Conservation (phyloP, 176 grass and related monocot species). For the Elymus sibiricus region DNA sequence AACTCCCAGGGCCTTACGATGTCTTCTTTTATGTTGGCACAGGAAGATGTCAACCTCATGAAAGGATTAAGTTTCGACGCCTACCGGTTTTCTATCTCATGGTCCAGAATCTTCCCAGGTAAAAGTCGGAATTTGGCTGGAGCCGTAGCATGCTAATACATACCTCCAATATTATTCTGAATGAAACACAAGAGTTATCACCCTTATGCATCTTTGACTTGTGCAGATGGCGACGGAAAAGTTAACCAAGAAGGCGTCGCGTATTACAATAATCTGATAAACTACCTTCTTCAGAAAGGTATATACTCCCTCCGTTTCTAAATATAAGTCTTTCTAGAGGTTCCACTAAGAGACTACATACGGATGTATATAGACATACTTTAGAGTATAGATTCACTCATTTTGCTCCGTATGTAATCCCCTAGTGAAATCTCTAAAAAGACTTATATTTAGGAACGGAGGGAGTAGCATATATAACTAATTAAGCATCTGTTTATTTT, state of each 20-base stretch:
- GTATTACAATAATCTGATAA: neutral
- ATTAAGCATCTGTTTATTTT: no score
- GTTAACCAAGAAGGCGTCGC: slow-evolving; percentile 48
- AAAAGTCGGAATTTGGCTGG: neutral
- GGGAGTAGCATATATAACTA: no score
- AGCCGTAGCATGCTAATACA: neutral
- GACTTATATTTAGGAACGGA: no score
- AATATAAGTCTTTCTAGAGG: no score
- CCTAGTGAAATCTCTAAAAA: no score
- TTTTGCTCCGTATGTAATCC: no score
- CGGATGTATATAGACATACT: no score
- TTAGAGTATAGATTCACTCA: no score
- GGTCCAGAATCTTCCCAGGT: slow-evolving; percentile 70
- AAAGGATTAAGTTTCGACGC: slow-evolving; percentile 54
- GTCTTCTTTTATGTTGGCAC: neutral
- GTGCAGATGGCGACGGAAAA: slow-evolving; percentile 49
- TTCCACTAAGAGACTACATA: no score
- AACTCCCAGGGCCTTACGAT: neutral
- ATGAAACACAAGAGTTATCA: neutral
- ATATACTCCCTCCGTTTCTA: no score
- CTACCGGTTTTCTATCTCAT: slow-evolving; percentile 71
- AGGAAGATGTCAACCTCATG: slow-evolving; percentile 57
- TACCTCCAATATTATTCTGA: neutral
- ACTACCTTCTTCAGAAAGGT: neutral
- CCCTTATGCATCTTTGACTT: neutral